These are phyloP conservation scores for Immersiporthe knoxdaviesiana DNA, from an alignment of 2,329 filamentous ascomycete genomes.

Conservation along the genomic window DNA sequence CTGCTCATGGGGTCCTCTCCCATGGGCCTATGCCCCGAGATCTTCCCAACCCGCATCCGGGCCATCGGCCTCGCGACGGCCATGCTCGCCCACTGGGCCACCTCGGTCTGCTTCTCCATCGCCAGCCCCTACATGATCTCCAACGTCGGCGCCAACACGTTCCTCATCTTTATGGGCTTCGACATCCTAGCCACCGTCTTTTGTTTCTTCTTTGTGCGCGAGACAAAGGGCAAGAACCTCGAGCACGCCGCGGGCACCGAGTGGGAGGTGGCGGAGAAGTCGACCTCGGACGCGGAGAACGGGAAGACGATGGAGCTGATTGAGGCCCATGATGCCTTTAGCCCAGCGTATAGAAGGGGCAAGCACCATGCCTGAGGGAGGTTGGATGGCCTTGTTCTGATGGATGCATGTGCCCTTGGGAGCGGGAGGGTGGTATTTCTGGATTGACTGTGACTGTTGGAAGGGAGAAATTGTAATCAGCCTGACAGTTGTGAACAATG, in stretches of 20 bases:
- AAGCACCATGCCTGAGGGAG: slow-evolving; percentile 11
- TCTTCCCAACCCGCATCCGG: slow-evolving; percentile 30
- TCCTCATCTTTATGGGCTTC: slow-evolving; percentile 26
- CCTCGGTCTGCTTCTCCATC: slow-evolving; percentile 35
- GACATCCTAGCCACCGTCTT: slow-evolving; percentile 19
- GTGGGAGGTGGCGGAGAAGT: slow-evolving; percentile 18
- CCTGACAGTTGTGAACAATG: no score
- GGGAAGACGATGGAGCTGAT: slow-evolving; percentile 14
- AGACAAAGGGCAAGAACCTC: slow-evolving; percentile 25
- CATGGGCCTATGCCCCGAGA: slow-evolving; percentile 29
- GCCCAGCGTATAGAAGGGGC: slow-evolving; percentile 5
- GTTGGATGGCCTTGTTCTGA: no score
- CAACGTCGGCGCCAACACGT: slow-evolving; percentile 19
- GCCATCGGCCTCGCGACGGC: slow-evolving; percentile 49
- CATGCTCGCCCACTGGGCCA: slow-evolving; percentile 22
- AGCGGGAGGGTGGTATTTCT: no score
- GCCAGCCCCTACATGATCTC: slow-evolving; percentile 22
- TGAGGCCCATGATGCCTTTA: slow-evolving; percentile 14
- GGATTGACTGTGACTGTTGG: no score
- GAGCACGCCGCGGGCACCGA: slow-evolving; percentile 18
- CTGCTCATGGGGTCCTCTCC: slow-evolving; percentile 29
- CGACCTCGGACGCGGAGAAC: slow-evolving; percentile 7
- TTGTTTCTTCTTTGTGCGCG: slow-evolving; percentile 20
- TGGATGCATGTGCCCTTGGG: no score
- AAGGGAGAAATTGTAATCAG: no score